Base-by-base conservation (phyloP, 1,139 yeast species). In the Lodderomyces orthopsilosis region DNA sequence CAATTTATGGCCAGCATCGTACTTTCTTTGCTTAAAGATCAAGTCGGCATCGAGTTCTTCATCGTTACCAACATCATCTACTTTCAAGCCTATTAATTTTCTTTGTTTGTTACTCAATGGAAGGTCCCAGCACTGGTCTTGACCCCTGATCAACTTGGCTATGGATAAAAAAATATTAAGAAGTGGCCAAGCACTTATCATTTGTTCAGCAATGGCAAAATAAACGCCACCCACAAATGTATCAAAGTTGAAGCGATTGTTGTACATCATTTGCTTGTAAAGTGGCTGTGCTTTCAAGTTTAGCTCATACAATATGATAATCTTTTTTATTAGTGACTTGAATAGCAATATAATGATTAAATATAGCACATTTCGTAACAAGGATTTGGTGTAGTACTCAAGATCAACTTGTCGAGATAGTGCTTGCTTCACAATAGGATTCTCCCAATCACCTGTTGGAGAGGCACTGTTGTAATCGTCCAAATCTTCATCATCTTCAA, bases 371-470 rank as follows among this genome's bases (percentile, higher is more conserved):
- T 56, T 55, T 15, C 41, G 46, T 37, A 62, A 45, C 1, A 65
- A 46, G 4, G 44, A 51, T 40, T 60, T 61, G 35, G 63, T 51
- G 34, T 62, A 60, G 6, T 47, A 41, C 42, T 67, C 70, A 40
- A 59, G 57, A 51, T 68, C 64, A 2, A 61, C 53, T 50, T 71
- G 77, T 28, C 77, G 52, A 4, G 52, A 30, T 40, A 73, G 55
- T 0, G 77, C 77, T 41, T 59, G 59, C 40, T 54, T 52, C 51
- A 72, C 61, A 22, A 68, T 59, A 2, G 76, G 76, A 47, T 63
- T 69, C 19, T 56, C 54, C 77, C 77, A 72, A n/a, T 61, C 64
- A 1, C 75, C 77, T 1, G 66, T 57, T 1, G 74, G 70, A 1
- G 34, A 30, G 15, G 19, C 3, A 17, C 34, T 30, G 19, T 6